These are phyloP conservation scores for Lipomyces orientalis DNA, from an alignment of 805 yeast species.

Conservation along the genomic window DNA sequence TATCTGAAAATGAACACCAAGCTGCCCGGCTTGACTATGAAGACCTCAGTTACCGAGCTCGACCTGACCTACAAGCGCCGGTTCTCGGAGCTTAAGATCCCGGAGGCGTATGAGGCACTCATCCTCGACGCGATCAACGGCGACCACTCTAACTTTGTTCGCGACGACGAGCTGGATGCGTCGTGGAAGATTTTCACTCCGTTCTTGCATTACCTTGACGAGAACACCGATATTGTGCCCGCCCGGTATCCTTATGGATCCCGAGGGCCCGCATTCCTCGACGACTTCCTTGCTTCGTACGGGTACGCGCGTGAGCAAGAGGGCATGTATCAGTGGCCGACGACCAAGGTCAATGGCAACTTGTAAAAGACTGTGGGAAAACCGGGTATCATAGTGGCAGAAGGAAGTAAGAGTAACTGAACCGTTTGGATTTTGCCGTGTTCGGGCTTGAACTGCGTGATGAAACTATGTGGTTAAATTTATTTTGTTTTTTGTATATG, in stretches of 20 bases:
- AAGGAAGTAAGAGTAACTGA: not conserved
- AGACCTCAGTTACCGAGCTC: constrained; percentile 83
- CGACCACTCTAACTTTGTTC: constrained; percentile 95
- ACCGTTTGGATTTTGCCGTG: not conserved
- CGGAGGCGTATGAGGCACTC: constrained; percentile 96
- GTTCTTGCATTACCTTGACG: constrained; percentile 77
- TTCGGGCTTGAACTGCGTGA: not conserved
- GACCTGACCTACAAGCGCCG: constrained; percentile 84
- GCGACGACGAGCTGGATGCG: constrained; percentile 95
- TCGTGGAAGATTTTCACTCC: constrained; percentile 96
- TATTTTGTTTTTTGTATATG: not conserved
- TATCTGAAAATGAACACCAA: constrained; percentile 92
- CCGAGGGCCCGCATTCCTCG: constrained; percentile 78
- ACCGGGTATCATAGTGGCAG: not conserved
- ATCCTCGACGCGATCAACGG: constrained; percentile 89
- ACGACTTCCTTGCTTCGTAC: constrained; percentile 65
- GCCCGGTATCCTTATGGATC: constrained; percentile 82
- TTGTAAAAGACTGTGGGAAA: constrained; percentile 15
- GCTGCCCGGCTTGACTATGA: constrained; percentile 87
- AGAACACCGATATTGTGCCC: constrained; percentile 69
- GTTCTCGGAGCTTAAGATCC: constrained; percentile 88
- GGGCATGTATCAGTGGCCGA: constrained; percentile 87
- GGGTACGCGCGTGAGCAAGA: constrained; percentile 72
- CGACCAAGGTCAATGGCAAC: constrained; percentile 36
- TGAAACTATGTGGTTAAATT: not conserved